Evolutionary conservation across 495 filamentous ascomycete genomes (phyloP).

Genomic region (Hypoxylon lienhwacheense): DNA sequence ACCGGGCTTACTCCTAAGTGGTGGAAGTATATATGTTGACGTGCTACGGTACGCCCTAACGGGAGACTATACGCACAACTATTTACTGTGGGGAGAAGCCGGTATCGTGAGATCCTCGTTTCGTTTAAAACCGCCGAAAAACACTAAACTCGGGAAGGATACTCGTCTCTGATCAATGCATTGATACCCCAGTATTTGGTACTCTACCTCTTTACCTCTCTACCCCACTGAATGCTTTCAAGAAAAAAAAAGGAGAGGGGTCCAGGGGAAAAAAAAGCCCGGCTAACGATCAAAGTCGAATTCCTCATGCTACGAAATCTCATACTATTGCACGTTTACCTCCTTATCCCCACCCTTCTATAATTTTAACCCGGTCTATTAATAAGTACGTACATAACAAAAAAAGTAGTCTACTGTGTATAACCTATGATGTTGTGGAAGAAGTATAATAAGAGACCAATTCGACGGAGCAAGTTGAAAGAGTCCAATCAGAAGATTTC

Average conservation of each 20-base stretch:
- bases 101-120: neutral
- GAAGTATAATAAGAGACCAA: neutral
- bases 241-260: conserved; percentile 7
- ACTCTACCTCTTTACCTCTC: conserved; percentile 17
- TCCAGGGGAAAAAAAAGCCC: too few species aligned
- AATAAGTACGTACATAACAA: neutral
- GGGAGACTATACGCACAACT: neutral
- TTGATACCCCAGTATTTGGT: too few species aligned
- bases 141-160: conserved; percentile 25
- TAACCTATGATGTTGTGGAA: too few species aligned
- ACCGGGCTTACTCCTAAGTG: conserved; percentile 10
- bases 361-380: conserved; percentile 25
- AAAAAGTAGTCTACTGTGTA: too few species aligned
- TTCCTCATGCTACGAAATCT: too few species aligned
- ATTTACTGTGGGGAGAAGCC: conserved; percentile 14
- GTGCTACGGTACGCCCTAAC: neutral
- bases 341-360: conserved; percentile 23
- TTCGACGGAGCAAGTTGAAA: neutral
- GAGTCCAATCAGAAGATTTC: neutral
- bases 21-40: neutral
- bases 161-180: conserved; percentile 26
- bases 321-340: too few species aligned
- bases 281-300: too few species aligned
- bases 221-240: conserved; percentile 16
- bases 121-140: conserved; percentile 20